Base-by-base conservation (phyloP, 2,329 filamentous ascomycete genomes). In the Xylaria sp. region DNA sequence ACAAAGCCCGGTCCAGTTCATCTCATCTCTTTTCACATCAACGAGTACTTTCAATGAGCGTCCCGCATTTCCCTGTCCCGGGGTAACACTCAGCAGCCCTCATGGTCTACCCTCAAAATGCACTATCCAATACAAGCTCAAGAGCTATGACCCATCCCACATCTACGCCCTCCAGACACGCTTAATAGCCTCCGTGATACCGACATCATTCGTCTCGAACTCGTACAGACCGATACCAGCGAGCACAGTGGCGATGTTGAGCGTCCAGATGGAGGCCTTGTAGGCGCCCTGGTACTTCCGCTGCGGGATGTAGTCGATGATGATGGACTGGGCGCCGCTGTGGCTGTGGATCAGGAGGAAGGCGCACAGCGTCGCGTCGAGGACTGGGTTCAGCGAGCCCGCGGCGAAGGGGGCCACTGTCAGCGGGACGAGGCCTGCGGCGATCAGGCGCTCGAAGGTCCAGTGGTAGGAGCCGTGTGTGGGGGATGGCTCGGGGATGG, bases 201-300 rank as follows among this genome's bases (percentile, higher is more conserved):
- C 95, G 55, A 99, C 92, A 71, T 99, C 95, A 75, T 97, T 98
- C 33, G 95, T 99, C 88, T 99, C 95, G 73, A 98, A 98, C 79
- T 98, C 94, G 81, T 99, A 99, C 74, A 98, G 84, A 61, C 94
- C 94, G 69, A 97, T 84, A 53, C 91, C 93, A 66, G 94, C 92
- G 55, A 92, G 82, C 61, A 94, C 83, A 11, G 96, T 97, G 63
- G 87, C 89, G 47, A 84, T 80, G 74, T 94, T 93, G 67, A 98
- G 86, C 38, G 84, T 82, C 93, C 93, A 98, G 78, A 85, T 87
- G 76, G 89, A 83, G n/a, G 82, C 57, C 74, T 86, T 88, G 76
- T 87, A 87, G 64, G 86, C 79, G 69, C 84, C 87, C 53, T 93
- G 92, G 70, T 91, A 84, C 72, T 87, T 84, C 75, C 84, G 84